phyloP scores from a whole-genome alignment of 306 rosid genomes.

The Carpinus viminea region DNA sequence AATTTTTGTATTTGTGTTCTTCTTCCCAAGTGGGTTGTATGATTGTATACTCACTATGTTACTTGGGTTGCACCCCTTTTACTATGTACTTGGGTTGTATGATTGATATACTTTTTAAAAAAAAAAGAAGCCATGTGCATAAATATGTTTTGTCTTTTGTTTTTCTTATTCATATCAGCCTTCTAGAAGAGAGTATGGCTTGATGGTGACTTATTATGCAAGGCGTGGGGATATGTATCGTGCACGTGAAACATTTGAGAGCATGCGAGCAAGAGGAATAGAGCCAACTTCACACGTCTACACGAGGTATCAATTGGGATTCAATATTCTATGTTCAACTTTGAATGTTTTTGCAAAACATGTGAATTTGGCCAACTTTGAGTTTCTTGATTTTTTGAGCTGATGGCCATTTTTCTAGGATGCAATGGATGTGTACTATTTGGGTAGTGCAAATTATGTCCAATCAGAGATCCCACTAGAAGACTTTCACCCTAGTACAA shows the following conservation, averaged over 20 bases:
- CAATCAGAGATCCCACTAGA: background rate
- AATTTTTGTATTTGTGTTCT: too few relatives aligned
- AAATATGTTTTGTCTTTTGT: slow-evolving; percentile 9
- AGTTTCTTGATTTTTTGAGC: slow-evolving; percentile 24
- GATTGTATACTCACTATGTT: too few relatives aligned
- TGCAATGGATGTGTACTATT: slow-evolving; percentile 6
- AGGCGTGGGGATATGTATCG: slow-evolving; percentile 94
- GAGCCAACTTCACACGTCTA: slow-evolving; percentile 92
- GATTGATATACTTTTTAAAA: too few relatives aligned
- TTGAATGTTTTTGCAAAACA: slow-evolving; percentile 17
- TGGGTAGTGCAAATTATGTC: background rate
- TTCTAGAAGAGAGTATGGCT: slow-evolving; percentile 89
- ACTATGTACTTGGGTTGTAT: too few relatives aligned
- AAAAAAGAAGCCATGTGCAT: too few relatives aligned
- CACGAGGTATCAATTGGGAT: slow-evolving; percentile 58
- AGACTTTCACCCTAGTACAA: background rate
- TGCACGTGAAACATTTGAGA: slow-evolving; percentile 91
- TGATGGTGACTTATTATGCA: slow-evolving; percentile 91
- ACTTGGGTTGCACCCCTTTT: too few relatives aligned
- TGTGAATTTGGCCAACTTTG: slow-evolving; percentile 10
- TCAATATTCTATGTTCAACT: slow-evolving; percentile 15
- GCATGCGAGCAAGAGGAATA: slow-evolving; percentile 95
- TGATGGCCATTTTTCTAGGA: background rate
- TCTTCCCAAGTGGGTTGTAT: too few relatives aligned
- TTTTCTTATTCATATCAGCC: slow-evolving; percentile 57